Percentiles rank a stretch among this genome's conserved stretches.
These are phyloP conservation scores for Chrysophaeum taylorii DNA, from an alignment of 352 stramenopile genomes.

Conservation along the genomic window DNA sequence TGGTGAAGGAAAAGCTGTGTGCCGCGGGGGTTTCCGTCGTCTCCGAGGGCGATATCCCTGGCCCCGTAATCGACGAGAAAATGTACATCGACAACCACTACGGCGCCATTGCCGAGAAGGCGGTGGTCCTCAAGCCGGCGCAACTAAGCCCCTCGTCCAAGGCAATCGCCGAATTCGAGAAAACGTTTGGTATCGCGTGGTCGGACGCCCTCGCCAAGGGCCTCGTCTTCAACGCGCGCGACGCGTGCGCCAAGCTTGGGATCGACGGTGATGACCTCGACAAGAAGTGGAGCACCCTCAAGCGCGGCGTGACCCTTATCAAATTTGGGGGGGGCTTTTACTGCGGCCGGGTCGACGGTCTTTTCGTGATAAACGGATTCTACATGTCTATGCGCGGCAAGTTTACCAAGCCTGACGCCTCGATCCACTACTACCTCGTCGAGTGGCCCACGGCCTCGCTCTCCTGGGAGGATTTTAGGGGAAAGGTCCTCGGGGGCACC, in stretches of 20 bases:
- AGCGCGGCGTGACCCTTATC: constrained; percentile 36
- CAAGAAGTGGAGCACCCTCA: constrained; percentile 38
- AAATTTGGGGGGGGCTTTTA: constrained; percentile 51
- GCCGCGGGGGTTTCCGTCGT: constrained; percentile 36
- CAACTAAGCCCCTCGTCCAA: constrained; percentile 42
- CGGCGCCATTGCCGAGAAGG: constrained; percentile 44
- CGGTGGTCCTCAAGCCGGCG: constrained; percentile 38
- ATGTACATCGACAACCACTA: constrained; percentile 51
- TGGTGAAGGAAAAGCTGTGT: constrained; percentile 36
- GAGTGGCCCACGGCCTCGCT: constrained; percentile 49
- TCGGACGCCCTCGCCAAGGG: constrained; percentile 34
- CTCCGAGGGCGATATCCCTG: constrained; percentile 31
- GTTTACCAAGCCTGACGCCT: constrained; percentile 39
- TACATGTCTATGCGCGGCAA: constrained; percentile 48
- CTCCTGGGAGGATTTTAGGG: constrained; percentile 55
- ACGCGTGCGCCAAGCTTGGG: constrained; percentile 38
- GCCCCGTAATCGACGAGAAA: constrained; percentile 42
- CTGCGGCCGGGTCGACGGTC: constrained; percentile 40
- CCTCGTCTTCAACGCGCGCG: constrained; percentile 48
- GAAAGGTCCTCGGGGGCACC: constrained; percentile 42
- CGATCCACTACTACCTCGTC: constrained; percentile 53
- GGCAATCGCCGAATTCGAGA: constrained; percentile 39
- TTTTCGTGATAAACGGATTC: constrained; percentile 55
- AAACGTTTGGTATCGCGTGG: constrained; percentile 42
- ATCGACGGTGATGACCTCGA: constrained; percentile 38